Evolutionary conservation across 2,329 filamentous ascomycete genomes (phyloP).

Genomic region (Lomentospora prolificans): DNA sequence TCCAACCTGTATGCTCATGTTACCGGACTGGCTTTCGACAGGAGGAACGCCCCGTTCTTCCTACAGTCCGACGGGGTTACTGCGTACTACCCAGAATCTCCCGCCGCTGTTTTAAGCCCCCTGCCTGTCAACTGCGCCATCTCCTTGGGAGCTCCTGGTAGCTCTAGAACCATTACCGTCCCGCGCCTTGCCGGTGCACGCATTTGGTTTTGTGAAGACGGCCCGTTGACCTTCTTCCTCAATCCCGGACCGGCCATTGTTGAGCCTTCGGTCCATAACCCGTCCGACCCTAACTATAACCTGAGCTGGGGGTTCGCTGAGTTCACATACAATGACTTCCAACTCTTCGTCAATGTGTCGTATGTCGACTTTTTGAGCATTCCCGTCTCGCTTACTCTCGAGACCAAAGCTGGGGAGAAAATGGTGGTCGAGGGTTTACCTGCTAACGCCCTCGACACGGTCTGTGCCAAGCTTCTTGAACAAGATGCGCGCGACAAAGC

Average conservation of each 20-base stretch:
- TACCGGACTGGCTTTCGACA: conserved; percentile 54
- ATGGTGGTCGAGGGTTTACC: conserved; percentile 41
- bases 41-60: conserved; percentile 49
- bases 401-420: conserved; percentile 31
- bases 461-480: conserved; percentile 33
- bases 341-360: conserved; percentile 60
- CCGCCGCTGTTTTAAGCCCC: conserved; percentile 36
- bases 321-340: conserved; percentile 51
- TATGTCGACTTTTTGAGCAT: conserved; percentile 67
- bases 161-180: conserved; percentile 50
- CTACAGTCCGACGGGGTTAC: conserved; percentile 57
- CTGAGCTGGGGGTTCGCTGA: conserved; percentile 59
- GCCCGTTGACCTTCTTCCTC: conserved; percentile 54
- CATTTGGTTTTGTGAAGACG: conserved; percentile 59
- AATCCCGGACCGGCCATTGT: conserved; percentile 66
- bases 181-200: conserved; percentile 62
- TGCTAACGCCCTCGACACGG: conserved; percentile 31
- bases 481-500: conserved; percentile 36
- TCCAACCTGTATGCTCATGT: conserved; percentile 54
- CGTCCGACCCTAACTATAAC: conserved; percentile 50
- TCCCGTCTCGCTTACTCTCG: conserved; percentile 49
- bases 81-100: conserved; percentile 54
- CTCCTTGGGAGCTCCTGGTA: conserved; percentile 49
- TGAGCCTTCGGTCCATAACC: conserved; percentile 63
- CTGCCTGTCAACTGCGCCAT: conserved; percentile 53